phyloP scores from a whole-genome alignment of 306 rosid species.

The Carpinus fangiana region DNA sequence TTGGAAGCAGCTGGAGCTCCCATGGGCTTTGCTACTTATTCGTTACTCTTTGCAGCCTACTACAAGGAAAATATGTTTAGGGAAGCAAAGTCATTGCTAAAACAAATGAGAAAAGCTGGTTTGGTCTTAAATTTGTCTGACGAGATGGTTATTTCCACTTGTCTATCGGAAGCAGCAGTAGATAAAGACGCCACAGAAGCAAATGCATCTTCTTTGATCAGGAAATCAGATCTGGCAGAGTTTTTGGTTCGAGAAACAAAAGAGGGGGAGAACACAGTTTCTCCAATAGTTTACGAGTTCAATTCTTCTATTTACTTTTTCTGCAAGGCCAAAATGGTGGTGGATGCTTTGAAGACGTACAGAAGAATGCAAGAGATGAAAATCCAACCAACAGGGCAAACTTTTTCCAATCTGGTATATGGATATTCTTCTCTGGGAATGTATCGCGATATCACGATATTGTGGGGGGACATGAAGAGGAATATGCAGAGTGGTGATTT shows the following conservation, averaged over 20 bases:
- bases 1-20: conserved; percentile 50
- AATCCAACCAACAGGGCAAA: conserved; percentile 58
- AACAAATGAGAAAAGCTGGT: conserved; percentile 40
- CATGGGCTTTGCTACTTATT: conserved; percentile 35
- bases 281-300: conserved; percentile 49
- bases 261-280: conserved; percentile 25
- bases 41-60: conserved; percentile 62
- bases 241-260: conserved; percentile 51
- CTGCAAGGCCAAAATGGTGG: conserved; percentile 85
- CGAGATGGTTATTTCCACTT: conserved; percentile 18
- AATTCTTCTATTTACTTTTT: conserved; percentile 77
- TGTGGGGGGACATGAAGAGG: conserved; percentile 95
- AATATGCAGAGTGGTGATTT: conserved; percentile 42
- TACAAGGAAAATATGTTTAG: conserved; percentile 50
- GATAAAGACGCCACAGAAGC: not conserved
- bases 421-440: conserved; percentile 70
- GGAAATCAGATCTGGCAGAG: conserved; percentile 39
- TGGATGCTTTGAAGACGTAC: conserved; percentile 66
- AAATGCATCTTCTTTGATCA: conserved; percentile 16
- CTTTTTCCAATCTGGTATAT: conserved; percentile 46
- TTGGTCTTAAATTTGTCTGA: conserved; percentile 12
- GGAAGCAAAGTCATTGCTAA: conserved; percentile 70
- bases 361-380: conserved; percentile 64
- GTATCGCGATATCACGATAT: conserved; percentile 64
- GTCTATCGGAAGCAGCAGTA: conserved; percentile 1